These are phyloP conservation scores for Apophysomyces ossiformis DNA, from an alignment of 371 early-diverging fungal species.

Conservation along the genomic window DNA sequence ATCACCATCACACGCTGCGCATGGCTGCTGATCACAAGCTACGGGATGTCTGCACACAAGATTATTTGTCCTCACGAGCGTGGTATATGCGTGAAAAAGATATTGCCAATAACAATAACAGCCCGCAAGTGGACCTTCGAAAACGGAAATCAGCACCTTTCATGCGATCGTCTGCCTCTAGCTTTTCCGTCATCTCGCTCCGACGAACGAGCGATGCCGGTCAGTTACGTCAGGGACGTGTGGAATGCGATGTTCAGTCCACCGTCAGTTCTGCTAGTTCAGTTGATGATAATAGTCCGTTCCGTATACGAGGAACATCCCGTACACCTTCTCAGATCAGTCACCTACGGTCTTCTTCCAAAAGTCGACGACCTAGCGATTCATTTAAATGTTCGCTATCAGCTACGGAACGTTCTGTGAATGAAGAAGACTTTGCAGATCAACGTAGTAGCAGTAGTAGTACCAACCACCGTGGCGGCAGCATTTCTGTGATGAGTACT, in stretches of 20 bases:
- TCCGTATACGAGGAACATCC: background rate
- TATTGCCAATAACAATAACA: background rate
- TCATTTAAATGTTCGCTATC: background rate
- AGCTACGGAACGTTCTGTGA: background rate
- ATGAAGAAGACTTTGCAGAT: background rate
- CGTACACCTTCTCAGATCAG: slow-evolving; percentile 9
- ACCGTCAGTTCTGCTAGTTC: slow-evolving; percentile 16
- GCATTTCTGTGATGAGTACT: too few species aligned
- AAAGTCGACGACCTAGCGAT: background rate
- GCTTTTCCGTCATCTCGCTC: slow-evolving; percentile 38
- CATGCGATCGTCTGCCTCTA: slow-evolving; percentile 46
- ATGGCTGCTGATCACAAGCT: slow-evolving; percentile 47
- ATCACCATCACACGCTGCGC: slow-evolving; percentile 44
- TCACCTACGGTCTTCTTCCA: background rate
- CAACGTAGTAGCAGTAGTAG: background rate
- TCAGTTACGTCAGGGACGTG: background rate
- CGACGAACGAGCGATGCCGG: slow-evolving; percentile 30
- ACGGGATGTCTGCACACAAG: slow-evolving; percentile 53
- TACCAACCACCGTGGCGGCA: too few species aligned
- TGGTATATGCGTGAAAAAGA: slow-evolving; percentile 42
- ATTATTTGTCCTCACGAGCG: slow-evolving; percentile 46
- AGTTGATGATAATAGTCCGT: slow-evolving; percentile 5
- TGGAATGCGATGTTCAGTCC: slow-evolving; percentile 22
- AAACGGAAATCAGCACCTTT: slow-evolving; percentile 45
- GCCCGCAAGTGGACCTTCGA: slow-evolving; percentile 10